These are phyloP conservation scores for Carex scoparia DNA, from an alignment of 176 grass and related monocot genomes.

Conservation along the genomic window DNA sequence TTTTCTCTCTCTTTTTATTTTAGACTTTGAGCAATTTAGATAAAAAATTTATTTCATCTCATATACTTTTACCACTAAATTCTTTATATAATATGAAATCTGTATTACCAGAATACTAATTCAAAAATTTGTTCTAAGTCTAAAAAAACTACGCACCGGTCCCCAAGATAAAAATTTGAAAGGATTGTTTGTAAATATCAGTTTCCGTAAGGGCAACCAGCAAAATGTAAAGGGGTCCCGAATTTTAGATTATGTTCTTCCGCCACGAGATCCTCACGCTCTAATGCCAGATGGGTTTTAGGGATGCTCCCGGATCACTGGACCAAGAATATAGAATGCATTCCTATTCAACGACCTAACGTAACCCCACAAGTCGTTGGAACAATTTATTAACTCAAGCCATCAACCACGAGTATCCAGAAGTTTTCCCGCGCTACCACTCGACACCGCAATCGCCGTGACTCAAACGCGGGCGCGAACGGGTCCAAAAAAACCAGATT, in stretches of 20 bases:
- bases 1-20: background rate
- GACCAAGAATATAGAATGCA: background rate
- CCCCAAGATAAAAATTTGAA: background rate
- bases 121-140: background rate
- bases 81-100: background rate
- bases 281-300: background rate
- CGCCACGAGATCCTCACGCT: slow-evolving; percentile 17
- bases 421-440: slow-evolving; percentile 18
- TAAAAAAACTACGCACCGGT: background rate
- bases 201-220: background rate
- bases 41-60: background rate
- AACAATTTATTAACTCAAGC: too few species aligned
- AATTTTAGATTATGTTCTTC: slow-evolving; percentile 1
- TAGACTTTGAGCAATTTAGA: background rate
- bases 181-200: background rate
- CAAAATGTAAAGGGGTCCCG: background rate
- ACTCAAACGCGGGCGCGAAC: slow-evolving; percentile 21
- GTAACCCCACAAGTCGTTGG: background rate
- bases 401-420: background rate
- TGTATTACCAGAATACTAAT: background rate
- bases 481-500: slow-evolving; percentile 12
- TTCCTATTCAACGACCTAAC: background rate
- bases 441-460: slow-evolving; percentile 15
- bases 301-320: background rate
- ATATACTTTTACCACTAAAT: background rate